Evolutionary conservation across 352 stramenopile genomes (phyloP).

Genomic region (Phytophthora citricola): DNA sequence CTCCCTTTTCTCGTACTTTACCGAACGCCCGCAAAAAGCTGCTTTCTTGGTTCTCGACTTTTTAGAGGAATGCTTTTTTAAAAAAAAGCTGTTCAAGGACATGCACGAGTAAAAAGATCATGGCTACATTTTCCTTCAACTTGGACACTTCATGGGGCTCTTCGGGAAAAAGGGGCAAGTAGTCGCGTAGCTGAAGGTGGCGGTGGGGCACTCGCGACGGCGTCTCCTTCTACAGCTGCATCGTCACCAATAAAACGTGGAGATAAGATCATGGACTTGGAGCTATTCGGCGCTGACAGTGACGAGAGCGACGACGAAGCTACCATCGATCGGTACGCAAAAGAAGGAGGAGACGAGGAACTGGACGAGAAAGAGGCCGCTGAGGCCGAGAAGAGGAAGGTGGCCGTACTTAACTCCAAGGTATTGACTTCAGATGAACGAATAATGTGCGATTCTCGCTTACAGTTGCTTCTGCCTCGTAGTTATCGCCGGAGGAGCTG

Average conservation of each 20-base stretch:
- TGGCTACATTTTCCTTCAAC: conserved; percentile 23
- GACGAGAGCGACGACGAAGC: conserved; percentile 86
- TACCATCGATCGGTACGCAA: conserved; percentile 74
- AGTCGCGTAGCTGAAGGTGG: conserved; percentile 52
- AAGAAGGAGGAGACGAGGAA: conserved; percentile 34
- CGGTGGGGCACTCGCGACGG: conserved; percentile 7
- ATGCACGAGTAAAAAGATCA: not conserved
- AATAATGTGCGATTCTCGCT: not conserved
- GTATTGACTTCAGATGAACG: conserved; percentile 15
- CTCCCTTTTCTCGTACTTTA: too few species aligned
- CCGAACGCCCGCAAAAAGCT: too few species aligned
- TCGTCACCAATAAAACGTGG: conserved; percentile 17
- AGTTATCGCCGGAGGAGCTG: conserved; percentile 85
- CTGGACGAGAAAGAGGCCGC: conserved; percentile 33
- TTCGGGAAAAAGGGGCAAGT: conserved; percentile 37
- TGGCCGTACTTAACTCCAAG: conserved; percentile 73
- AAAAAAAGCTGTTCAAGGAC: too few species aligned
- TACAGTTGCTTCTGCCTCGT: conserved; percentile 8
- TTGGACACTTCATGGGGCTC: conserved; percentile 41
- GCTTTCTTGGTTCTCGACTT: too few species aligned
- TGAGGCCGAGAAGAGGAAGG: conserved; percentile 66
- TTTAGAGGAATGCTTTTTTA: too few species aligned
- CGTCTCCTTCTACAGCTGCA: conserved; percentile 8
- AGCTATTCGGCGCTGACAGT: conserved; percentile 75
- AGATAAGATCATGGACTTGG: conserved; percentile 40